Conservation (phyloP, 768 basidiomycete genomes). For the Lentinus brumalis region DNA sequence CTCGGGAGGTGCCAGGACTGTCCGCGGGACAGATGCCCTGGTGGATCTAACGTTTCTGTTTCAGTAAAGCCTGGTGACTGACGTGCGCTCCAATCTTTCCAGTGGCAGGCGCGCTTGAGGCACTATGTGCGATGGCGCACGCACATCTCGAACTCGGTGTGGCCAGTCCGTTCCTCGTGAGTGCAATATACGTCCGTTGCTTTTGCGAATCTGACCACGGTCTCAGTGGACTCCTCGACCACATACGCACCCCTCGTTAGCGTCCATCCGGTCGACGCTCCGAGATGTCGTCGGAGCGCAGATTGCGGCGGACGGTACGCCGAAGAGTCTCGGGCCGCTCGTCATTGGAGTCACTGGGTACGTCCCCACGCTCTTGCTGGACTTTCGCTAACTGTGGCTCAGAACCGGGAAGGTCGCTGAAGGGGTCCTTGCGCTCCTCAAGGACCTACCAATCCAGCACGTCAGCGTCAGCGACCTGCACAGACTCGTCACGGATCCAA, state of each 20-base stretch:
- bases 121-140: conserved; percentile 76
- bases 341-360: conserved; percentile 86
- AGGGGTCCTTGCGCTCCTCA: conserved; percentile 73
- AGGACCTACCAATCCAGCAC: conserved; percentile 66
- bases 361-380: conserved; percentile 17
- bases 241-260: conserved; percentile 66
- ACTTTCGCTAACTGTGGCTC: background rate
- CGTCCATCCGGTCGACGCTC: conserved; percentile 54
- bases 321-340: conserved; percentile 69
- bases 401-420: conserved; percentile 83
- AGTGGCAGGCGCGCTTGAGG: conserved; percentile 88
- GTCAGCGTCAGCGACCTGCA: conserved; percentile 61
- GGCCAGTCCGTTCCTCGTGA: conserved; percentile 80
- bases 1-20: no score
- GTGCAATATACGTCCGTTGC: conserved; percentile 27
- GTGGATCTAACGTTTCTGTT: no score
- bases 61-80: background rate
- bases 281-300: conserved; percentile 53
- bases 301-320: conserved; percentile 60
- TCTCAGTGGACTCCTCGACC: conserved; percentile 76
- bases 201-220: background rate
- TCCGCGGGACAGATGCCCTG: no score
- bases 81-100: background rate
- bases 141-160: conserved; percentile 77
- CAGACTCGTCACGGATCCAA: conserved; percentile 51